Base-by-base conservation (phyloP, 352 stramenopile genomes). In the Peronospora belbahrii region DNA sequence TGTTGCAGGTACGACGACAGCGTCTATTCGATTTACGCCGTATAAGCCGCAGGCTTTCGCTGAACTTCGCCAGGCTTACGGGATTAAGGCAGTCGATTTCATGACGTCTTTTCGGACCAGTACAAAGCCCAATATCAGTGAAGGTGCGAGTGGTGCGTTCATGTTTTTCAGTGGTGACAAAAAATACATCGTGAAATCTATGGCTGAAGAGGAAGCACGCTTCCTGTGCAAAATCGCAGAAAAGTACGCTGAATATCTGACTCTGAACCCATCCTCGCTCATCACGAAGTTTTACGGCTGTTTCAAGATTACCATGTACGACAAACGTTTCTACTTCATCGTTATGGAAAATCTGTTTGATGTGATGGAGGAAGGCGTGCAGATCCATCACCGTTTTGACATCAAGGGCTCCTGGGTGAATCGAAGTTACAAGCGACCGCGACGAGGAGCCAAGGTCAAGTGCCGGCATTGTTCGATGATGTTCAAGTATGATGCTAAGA, bases 261-360 rank as follows among this genome's bases (percentile, higher is more conserved):
- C 82, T 19, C 50, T 65, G 40, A 74, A 91, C 23, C 79, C 77
- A 15, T 52, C 62, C 27, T 91, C 76, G 22, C 60, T 94, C 11
- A 69, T 96, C 25, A 95, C 83, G 27, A 88, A 92, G 45, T 96
- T 96, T 47, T 91, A 85, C 47, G 87, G 87, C 0, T 93, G 83
- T 48, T 93, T 95, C 61, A 84, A 79, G 52, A 91, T 96, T 48
- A 88, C 70, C 9, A 65, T 96, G 55, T 95, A 94, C 62, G 80
- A 88, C 52, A 88, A 88, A 41, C 74, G 78, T 7, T 94, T 96
- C 45, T 92, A 89, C 47, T 96, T 96, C 52, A 74, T 96, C 42
- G 84, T 96, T 23, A 96, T 96, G 87, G 83, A 91, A 42, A 96
- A 96, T 39, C 64, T 96, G 11, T 95, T 96, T 52, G 74, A 83